Evolutionary conservation across 2,329 filamentous ascomycete genomes (phyloP).

Genomic region (Beauveria asiatica): DNA sequence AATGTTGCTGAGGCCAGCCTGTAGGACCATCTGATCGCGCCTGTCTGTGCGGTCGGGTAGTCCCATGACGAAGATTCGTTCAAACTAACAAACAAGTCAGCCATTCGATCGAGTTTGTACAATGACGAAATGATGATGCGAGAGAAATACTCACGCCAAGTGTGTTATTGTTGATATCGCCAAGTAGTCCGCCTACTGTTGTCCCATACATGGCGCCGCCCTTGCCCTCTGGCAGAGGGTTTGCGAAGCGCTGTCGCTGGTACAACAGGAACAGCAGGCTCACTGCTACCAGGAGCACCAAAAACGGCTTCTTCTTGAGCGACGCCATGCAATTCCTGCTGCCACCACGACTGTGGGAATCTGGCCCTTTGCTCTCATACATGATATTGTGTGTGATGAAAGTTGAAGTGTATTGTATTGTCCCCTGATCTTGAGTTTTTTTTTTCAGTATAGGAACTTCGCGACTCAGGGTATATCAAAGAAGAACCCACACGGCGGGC

Average conservation of each 20-base stretch:
- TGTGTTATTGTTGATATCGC: constrained; percentile 8
- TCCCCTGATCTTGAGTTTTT: too few species aligned
- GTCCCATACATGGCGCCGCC: neutral
- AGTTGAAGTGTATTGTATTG: neutral
- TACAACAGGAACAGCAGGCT: neutral
- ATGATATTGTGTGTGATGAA: neutral
- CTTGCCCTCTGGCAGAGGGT: neutral
- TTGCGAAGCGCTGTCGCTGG: neutral
- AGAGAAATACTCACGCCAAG: neutral
- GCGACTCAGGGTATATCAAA: too few species aligned
- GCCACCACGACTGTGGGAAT: neutral
- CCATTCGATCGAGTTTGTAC: neutral
- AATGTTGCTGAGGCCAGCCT: constrained; percentile 36
- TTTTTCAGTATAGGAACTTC: too few species aligned
- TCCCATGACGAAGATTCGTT: constrained; percentile 35
- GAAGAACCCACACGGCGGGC: too few species aligned
- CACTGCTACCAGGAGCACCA: neutral
- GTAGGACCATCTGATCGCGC: constrained; percentile 38
- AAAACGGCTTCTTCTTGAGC: neutral
- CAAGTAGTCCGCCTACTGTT: neutral
- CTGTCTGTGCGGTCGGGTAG: constrained; percentile 40
- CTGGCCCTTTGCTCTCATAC: neutral
- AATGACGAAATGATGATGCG: neutral
- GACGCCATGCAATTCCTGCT: neutral
- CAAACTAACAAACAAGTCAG: constrained; percentile 5